Evolutionary conservation across 2,329 filamentous ascomycete genomes (phyloP).

Genomic region (Herpotrichia juniperi): DNA sequence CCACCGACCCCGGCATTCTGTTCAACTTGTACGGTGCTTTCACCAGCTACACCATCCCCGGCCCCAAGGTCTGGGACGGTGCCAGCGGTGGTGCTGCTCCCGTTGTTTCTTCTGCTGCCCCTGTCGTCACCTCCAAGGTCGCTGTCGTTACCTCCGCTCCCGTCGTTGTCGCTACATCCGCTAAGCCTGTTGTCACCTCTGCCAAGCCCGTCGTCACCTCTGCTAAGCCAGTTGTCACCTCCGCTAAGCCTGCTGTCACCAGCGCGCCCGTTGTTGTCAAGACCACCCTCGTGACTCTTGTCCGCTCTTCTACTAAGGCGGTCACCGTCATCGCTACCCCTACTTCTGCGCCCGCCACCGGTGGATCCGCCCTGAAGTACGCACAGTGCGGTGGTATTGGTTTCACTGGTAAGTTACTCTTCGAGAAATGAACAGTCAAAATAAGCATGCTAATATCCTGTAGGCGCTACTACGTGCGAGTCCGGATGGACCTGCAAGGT

Average conservation of each 20-base stretch:
- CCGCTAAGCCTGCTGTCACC: not conserved
- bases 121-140: slow-evolving; percentile 15
- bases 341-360: slow-evolving; percentile 22
- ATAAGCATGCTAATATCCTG: no score
- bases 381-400: slow-evolving; percentile 55
- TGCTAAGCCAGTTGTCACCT: not conserved
- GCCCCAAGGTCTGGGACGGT: slow-evolving; percentile 45
- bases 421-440: no score
- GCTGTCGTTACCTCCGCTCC: slow-evolving; percentile 11
- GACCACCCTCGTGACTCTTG: slow-evolving; percentile 12
- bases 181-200: slow-evolving; percentile 11
- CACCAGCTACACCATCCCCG: slow-evolving; percentile 49
- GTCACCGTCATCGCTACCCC: slow-evolving; percentile 10
- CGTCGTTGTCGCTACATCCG: slow-evolving; percentile 10
- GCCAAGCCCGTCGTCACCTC: slow-evolving; percentile 21
- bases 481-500: slow-evolving; percentile 47
- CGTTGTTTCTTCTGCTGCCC: slow-evolving; percentile 13
- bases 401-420: no score
- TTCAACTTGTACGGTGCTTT: slow-evolving; percentile 50
- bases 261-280: slow-evolving; percentile 9
- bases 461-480: slow-evolving; percentile 48
- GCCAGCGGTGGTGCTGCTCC: slow-evolving; percentile 27
- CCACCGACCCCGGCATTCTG: slow-evolving; percentile 47
- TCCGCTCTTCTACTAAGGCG: slow-evolving; percentile 12
- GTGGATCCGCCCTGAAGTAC: slow-evolving; percentile 37